A percentile compares a stretch with the other conserved stretches of the same genome.
phyloP scores from a whole-genome alignment of 805 yeast species.

The Cyberlindnera japonica region DNA sequence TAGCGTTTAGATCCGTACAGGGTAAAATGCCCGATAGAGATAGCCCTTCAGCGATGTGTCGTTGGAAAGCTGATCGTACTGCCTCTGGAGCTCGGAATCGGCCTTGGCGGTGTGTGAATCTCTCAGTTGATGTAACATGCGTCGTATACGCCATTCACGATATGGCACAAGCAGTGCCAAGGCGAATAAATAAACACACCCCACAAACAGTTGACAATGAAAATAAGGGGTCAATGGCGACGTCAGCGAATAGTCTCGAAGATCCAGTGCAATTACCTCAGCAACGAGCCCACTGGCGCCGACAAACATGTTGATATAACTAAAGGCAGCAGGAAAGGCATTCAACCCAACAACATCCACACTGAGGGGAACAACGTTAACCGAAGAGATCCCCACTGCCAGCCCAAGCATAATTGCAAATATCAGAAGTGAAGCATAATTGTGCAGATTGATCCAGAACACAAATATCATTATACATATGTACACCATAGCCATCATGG shows the following conservation, averaged over 20 bases:
- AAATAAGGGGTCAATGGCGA: conserved; percentile 45
- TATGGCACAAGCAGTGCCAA: conserved; percentile 41
- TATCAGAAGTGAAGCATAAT: conserved; percentile 37
- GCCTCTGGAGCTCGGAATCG: too few relatives aligned
- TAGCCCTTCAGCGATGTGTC: conserved; percentile 8
- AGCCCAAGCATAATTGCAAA: conserved; percentile 43
- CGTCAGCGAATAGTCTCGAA: conserved; percentile 31
- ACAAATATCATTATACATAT: conserved; percentile 38
- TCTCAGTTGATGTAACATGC: conserved; percentile 31
- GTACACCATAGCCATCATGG: conserved; percentile 34
- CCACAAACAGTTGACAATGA: conserved; percentile 59
- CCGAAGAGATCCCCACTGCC: conserved; percentile 43
- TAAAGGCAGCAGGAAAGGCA: conserved; percentile 37
- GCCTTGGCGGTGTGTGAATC: too few relatives aligned
- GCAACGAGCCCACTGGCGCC: conserved; percentile 39
- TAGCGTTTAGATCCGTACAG: conserved; percentile 10
- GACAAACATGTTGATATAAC: conserved; percentile 31
- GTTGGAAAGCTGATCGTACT: conserved; percentile 2
- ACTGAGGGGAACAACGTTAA: conserved; percentile 36
- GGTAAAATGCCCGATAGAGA: conserved; percentile 14
- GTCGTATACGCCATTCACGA: conserved; percentile 49
- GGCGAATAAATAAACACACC: conserved; percentile 43
- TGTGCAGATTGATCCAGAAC: conserved; percentile 47
- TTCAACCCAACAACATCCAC: conserved; percentile 39
- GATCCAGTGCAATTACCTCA: conserved; percentile 53